Evolutionary conservation across 306 rosid species (phyloP), one percentile per base, ranked within the genome.

Genomic region (Prosopis cineraria): DNA sequence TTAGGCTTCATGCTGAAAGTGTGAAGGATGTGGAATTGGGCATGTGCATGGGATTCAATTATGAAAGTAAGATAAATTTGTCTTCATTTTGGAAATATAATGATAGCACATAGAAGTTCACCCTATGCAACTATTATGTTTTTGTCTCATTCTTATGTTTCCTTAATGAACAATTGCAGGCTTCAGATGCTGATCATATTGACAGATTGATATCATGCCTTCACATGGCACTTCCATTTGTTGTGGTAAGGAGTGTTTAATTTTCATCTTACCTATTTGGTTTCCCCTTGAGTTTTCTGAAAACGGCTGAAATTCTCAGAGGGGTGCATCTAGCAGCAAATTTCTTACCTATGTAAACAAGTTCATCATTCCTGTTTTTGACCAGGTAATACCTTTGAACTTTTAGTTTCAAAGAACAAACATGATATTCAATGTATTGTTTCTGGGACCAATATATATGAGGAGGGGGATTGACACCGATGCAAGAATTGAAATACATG

Each of bases 261-360:
- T 79, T 27, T 33, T 25, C 16, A 55, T 63, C 34, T 73, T 74
- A 48, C 48, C 62, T 65, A 13, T 70, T 17, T 34, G 19, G 64
- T 29, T 24, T 53, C 14, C 22, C 78, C 40, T 50, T 48, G 50
- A 48, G 48, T 24, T 84, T 81, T 65, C 29, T 70, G 22, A 58
- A 50, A 50, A 74, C 22, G 69, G 43, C 10, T 63, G 60, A 45
- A 25, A 75, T 22, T 77, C 64, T 56, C 81, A 95, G 99, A 90
- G 91, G 79, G 99, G 99, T 75, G 99, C 99, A 37, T 88, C 98
- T 48, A 91, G 97, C 86, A 91, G 88, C 93, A 96, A 96, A 76
- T 91, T 93, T 72, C 90, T 93, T 56, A 93, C 77, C 86, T 96
- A 91, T 67, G 81, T 96, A 71, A 89, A 88, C 86, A 90, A 89